Evolutionary conservation across 768 basidiomycete species (phyloP).

Genomic region (Neoboletus brunneissimus): DNA sequence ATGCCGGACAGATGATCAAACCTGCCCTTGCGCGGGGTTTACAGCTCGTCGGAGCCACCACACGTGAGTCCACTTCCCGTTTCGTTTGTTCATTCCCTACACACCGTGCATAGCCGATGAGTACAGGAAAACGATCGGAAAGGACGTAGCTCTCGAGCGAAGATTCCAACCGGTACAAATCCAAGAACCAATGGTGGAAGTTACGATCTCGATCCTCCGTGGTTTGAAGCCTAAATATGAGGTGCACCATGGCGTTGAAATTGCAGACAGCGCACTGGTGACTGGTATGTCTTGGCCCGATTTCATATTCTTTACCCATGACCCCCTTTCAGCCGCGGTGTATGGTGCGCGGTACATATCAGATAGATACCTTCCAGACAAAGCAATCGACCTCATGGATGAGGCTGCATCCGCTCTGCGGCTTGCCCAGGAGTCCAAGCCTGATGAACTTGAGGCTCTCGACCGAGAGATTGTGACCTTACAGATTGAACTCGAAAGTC

Average conservation of each 20-base stretch:
- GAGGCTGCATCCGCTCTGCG: conserved; percentile 87
- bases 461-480: conserved; percentile 83
- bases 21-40: conserved; percentile 85
- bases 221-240: conserved; percentile 84
- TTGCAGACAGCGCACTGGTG: conserved; percentile 83
- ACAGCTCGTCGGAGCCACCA: conserved; percentile 88
- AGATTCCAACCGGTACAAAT: conserved; percentile 89
- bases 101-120: conserved; percentile 54
- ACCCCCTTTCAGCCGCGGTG: conserved; percentile 57
- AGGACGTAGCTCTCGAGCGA: conserved; percentile 87
- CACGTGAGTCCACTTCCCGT: conserved; percentile 48
- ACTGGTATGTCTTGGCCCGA: conserved; percentile 49
- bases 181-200: conserved; percentile 83
- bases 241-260: conserved; percentile 91
- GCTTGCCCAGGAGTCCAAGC: conserved; percentile 86
- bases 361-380: conserved; percentile 86
- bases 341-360: conserved; percentile 85
- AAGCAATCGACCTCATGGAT: conserved; percentile 89
- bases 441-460: conserved; percentile 77
- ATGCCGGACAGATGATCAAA: conserved; percentile 93
- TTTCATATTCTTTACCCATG: background rate
- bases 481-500: conserved; percentile 85
- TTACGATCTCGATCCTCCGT: conserved; percentile 82
- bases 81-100: background rate
- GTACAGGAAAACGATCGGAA: conserved; percentile 87